Conservation (phyloP, 331 rosid genomes). For the Telfairia occidentalis region DNA sequence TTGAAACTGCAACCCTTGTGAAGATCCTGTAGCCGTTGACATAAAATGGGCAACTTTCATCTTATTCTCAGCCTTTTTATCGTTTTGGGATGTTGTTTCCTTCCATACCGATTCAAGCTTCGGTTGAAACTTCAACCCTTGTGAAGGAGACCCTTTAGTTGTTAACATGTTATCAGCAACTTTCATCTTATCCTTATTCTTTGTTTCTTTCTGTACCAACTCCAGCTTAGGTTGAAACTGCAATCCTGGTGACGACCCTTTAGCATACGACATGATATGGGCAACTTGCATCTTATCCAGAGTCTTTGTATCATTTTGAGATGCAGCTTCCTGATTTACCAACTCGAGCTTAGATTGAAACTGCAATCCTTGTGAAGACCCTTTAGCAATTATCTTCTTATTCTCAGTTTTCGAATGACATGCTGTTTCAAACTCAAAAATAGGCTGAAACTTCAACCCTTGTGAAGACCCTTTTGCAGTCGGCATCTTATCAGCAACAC, state of each 20-base stretch:
- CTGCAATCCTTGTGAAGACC: not conserved
- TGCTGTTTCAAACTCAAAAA: not conserved
- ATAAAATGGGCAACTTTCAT: not conserved
- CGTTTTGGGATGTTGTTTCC: not conserved
- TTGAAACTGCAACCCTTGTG: not conserved
- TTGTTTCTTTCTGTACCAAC: not conserved
- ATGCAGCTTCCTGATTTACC: not conserved
- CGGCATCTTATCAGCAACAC: not conserved
- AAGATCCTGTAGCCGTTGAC: not conserved
- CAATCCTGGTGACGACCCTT: not conserved
- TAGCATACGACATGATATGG: not conserved
- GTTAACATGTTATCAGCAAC: not conserved
- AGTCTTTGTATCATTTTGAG: not conserved
- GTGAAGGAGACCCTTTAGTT: not conserved
- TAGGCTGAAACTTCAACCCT: not conserved
- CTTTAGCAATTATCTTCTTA: not conserved
- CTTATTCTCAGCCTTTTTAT: not conserved
- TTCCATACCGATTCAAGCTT: not conserved
- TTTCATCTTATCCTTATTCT: not conserved
- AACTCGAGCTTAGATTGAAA: not conserved
- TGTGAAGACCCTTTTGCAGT: not conserved
- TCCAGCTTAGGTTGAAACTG: not conserved
- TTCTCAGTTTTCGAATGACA: not conserved
- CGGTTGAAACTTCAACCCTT: not conserved
- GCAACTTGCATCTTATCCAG: not conserved